Evolutionary conservation across 352 stramenopile genomes (phyloP).

Genomic region (Blastocystis sp.): DNA sequence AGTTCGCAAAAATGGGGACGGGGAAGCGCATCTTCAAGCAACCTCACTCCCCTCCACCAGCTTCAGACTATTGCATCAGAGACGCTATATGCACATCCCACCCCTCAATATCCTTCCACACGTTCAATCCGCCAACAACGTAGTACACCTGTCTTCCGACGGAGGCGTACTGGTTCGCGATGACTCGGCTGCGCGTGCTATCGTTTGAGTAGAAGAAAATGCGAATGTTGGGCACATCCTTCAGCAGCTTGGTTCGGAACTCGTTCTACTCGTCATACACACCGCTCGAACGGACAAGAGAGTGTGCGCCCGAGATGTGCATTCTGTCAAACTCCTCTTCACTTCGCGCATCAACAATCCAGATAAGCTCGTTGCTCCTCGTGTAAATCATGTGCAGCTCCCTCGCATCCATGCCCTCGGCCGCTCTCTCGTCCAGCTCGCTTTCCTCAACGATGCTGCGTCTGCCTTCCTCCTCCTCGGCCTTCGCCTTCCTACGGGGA

Average conservation of each 20-base stretch:
- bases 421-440: not conserved
- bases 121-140: conserved; percentile 25
- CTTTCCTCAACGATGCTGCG: not conserved
- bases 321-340: conserved; percentile 17
- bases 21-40: not conserved
- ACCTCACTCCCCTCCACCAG: not conserved
- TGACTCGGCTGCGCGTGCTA: conserved; percentile 1
- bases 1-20: not conserved
- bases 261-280: conserved; percentile 12
- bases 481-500: not conserved
- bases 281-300: not conserved
- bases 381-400: conserved; percentile 53
- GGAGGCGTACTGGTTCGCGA: conserved; percentile 21
- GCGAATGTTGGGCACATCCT: conserved; percentile 40
- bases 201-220: conserved; percentile 66
- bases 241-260: conserved; percentile 8
- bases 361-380: conserved; percentile 40
- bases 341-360: conserved; percentile 34
- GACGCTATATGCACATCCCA: not conserved
- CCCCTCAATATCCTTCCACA: conserved; percentile 21
- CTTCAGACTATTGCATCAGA: not conserved
- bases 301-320: conserved; percentile 10
- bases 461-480: not conserved
- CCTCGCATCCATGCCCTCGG: conserved; percentile 6
- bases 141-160: conserved; percentile 25